These are phyloP conservation scores for Serendipita sp. DNA, from an alignment of 768 basidiomycete genomes.

Conservation along the genomic window DNA sequence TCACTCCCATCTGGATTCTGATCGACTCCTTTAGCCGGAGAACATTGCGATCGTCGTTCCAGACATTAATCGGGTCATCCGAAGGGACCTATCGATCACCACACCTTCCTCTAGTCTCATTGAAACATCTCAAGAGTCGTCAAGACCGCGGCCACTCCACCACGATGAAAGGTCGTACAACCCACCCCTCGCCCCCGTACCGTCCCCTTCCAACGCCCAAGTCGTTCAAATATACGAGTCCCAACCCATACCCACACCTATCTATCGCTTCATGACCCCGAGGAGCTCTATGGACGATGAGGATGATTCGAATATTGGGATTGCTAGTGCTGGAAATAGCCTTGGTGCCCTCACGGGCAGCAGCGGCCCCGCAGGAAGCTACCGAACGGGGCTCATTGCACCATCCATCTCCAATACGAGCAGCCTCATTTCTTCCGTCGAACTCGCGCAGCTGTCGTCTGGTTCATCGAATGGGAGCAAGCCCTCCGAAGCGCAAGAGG, in stretches of 20 bases:
- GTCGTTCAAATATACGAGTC: conserved; percentile 67
- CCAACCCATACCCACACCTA: conserved; percentile 52
- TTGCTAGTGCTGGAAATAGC: not conserved
- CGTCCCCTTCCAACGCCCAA: not conserved
- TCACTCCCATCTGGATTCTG: not conserved
- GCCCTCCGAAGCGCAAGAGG: not conserved
- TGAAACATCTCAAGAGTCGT: conserved; percentile 38
- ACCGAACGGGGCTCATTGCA: not conserved
- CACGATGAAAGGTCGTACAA: conserved; percentile 34
- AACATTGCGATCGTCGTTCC: conserved; percentile 83
- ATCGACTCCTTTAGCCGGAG: conserved; percentile 75
- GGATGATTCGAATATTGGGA: conserved; percentile 13
- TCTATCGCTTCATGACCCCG: conserved; percentile 20
- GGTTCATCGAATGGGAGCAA: not conserved
- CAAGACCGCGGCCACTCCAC: conserved; percentile 46
- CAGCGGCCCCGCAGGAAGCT: not conserved
- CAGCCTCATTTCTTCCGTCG: not conserved
- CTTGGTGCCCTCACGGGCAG: not conserved
- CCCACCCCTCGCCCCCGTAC: conserved; percentile 12
- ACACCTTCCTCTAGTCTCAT: conserved; percentile 37
- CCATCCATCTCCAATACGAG: not conserved
- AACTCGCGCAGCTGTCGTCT: not conserved
- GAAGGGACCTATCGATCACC: conserved; percentile 35
- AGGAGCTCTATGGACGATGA: conserved; percentile 17
- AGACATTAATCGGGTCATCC: conserved; percentile 61